A percentile compares a stretch with the other conserved stretches of the same genome.
Evolutionary conservation across 2,329 filamentous ascomycete species (phyloP).

Genomic region (Ophiostoma tasmaniense): DNA sequence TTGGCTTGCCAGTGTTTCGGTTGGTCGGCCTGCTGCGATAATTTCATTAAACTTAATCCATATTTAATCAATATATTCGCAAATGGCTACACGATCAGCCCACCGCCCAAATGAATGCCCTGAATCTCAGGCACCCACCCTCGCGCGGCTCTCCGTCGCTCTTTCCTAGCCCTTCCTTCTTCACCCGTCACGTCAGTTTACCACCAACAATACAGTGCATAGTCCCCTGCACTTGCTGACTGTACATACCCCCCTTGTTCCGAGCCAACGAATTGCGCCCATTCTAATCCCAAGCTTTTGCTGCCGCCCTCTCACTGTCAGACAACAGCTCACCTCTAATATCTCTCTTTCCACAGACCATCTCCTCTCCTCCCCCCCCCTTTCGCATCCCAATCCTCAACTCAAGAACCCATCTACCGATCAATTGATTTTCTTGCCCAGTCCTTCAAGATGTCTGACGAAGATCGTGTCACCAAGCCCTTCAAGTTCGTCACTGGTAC

Average conservation of each 20-base stretch:
- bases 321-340: slow-evolving; percentile 19
- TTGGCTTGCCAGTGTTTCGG: slow-evolving; percentile 17
- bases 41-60: slow-evolving; percentile 7
- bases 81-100: slow-evolving; percentile 17
- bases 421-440: slow-evolving; percentile 24
- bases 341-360: slow-evolving; percentile 10
- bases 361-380: slow-evolving; percentile 26
- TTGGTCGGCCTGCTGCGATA: slow-evolving; percentile 18
- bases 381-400: slow-evolving; percentile 21
- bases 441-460: slow-evolving; percentile 76
- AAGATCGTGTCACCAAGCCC: slow-evolving; percentile 86
- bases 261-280: slow-evolving; percentile 21
- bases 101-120: slow-evolving; percentile 10
- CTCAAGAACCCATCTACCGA: slow-evolving; percentile 20
- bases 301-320: slow-evolving; percentile 9
- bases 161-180: slow-evolving; percentile 10
- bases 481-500: slow-evolving; percentile 97
- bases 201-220: neutral
- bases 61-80: slow-evolving; percentile 13
- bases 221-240: neutral
- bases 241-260: slow-evolving; percentile 17
- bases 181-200: slow-evolving; percentile 11
- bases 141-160: neutral
- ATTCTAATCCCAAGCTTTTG: slow-evolving; percentile 20
- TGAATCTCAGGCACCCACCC: slow-evolving; percentile 11